A percentile compares a stretch with the other conserved stretches of the same genome.
Conservation (phyloP, 2,329 filamentous ascomycete species). For the Aspergillus japonicus region DNA sequence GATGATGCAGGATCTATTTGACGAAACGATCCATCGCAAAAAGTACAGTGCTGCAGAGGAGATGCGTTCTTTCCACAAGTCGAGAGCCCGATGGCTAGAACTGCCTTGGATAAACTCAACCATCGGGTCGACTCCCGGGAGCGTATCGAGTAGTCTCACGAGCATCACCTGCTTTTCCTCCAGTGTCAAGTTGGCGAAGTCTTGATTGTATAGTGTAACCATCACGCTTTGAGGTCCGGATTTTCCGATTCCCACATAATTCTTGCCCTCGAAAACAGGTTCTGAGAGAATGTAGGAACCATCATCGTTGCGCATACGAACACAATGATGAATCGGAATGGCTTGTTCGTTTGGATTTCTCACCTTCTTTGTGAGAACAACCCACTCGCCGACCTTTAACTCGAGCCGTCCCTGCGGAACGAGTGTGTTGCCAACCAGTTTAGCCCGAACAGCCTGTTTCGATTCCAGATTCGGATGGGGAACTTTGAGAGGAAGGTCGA, state of each 20-base stretch:
- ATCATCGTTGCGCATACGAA: background rate
- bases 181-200: slow-evolving; percentile 41
- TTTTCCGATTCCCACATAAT: background rate
- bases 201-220: slow-evolving; percentile 34
- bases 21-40: slow-evolving; percentile 84
- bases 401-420: slow-evolving; percentile 20
- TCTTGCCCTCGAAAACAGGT: slow-evolving; percentile 19
- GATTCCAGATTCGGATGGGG: slow-evolving; percentile 30
- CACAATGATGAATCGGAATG: background rate
- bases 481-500: slow-evolving; percentile 57
- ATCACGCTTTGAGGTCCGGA: slow-evolving; percentile 5
- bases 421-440: background rate
- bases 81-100: slow-evolving; percentile 38
- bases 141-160: slow-evolving; percentile 36
- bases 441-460: background rate
- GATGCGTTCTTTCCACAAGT: slow-evolving; percentile 59
- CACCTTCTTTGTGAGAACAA: slow-evolving; percentile 23
- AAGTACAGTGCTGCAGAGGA: slow-evolving; percentile 65
- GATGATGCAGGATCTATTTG: slow-evolving; percentile 82
- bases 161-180: slow-evolving; percentile 32
- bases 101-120: slow-evolving; percentile 43
- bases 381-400: slow-evolving; percentile 55
- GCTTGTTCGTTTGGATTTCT: background rate
- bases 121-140: slow-evolving; percentile 43
- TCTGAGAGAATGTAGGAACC: slow-evolving; percentile 22